Evolutionary conservation across 176 grass and related monocot species (phyloP).

Genomic region (Aechmea fasciata): DNA sequence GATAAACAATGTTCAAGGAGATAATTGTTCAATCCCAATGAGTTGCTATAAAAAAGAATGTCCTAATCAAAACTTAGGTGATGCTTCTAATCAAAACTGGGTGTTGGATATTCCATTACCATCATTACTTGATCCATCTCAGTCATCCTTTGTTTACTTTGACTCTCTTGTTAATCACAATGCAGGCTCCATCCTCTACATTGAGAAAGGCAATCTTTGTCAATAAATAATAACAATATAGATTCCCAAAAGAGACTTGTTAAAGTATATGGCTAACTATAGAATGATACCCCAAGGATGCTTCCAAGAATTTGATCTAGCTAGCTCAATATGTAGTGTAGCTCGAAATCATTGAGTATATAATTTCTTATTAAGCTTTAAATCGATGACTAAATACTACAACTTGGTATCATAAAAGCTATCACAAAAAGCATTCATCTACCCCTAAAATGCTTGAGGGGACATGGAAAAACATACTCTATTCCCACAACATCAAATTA

Average conservation of each 20-base stretch:
- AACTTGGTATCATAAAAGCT: background rate
- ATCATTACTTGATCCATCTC: slow-evolving; percentile 31
- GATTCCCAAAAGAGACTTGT: background rate
- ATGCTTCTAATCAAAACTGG: background rate
- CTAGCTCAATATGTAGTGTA: slow-evolving; percentile 80
- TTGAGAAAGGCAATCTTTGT: slow-evolving; percentile 7
- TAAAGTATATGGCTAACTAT: background rate
- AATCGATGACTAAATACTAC: background rate
- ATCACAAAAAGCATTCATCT: background rate
- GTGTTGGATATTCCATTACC: slow-evolving; percentile 17
- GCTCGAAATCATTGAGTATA: slow-evolving; percentile 9
- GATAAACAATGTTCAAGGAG: background rate
- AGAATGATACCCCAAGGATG: slow-evolving; percentile 42
- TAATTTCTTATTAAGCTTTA: no score
- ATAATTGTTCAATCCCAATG: background rate
- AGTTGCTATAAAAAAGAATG: background rate
- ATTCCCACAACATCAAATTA: no score
- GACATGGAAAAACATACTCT: no score
- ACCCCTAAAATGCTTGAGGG: no score
- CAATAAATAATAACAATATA: background rate
- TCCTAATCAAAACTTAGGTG: background rate
- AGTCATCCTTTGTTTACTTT: slow-evolving; percentile 37
- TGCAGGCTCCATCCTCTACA: slow-evolving; percentile 53
- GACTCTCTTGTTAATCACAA: slow-evolving; percentile 68
- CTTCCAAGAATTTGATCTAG: slow-evolving; percentile 87